A percentile compares a stretch with the other conserved stretches of the same genome.
These are phyloP conservation scores for Fusarium globosum DNA, from an alignment of 2,329 filamentous ascomycete genomes.

Conservation along the genomic window DNA sequence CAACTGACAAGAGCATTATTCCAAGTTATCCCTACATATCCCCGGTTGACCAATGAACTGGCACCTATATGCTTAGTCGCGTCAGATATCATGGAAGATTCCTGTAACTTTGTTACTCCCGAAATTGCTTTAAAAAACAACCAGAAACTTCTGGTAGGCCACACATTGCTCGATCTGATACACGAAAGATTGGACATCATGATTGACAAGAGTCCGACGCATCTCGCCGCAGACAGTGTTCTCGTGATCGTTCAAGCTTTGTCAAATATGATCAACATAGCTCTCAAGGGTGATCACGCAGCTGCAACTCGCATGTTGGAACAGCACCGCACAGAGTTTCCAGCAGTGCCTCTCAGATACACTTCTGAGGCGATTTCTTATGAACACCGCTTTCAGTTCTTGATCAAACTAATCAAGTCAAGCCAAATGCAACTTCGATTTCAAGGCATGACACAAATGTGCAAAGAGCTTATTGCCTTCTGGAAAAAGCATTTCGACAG, in stretches of 20 bases:
- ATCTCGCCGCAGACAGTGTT: slow-evolving; percentile 60
- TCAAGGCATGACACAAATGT: slow-evolving; percentile 79
- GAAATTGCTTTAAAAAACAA: slow-evolving; percentile 41
- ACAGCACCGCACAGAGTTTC: slow-evolving; percentile 45
- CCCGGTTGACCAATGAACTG: slow-evolving; percentile 60
- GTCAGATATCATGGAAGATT: slow-evolving; percentile 49
- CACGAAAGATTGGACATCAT: slow-evolving; percentile 57
- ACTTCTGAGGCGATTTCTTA: slow-evolving; percentile 64
- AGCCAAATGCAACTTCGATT: slow-evolving; percentile 93
- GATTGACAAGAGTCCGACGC: slow-evolving; percentile 67
- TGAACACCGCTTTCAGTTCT: slow-evolving; percentile 76
- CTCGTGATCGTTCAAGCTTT: slow-evolving; percentile 54
- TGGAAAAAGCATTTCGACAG: slow-evolving; percentile 69
- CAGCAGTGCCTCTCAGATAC: slow-evolving; percentile 52
- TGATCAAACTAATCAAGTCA: slow-evolving; percentile 80
- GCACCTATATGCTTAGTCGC: slow-evolving; percentile 52
- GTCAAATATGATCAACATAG: slow-evolving; percentile 56
- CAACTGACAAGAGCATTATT: slow-evolving; percentile 56
- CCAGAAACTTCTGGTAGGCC: slow-evolving; percentile 53
- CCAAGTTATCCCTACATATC: slow-evolving; percentile 56
- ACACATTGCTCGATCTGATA: slow-evolving; percentile 57
- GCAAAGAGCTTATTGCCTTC: slow-evolving; percentile 73
- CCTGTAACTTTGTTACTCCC: slow-evolving; percentile 38
- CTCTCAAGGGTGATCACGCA: slow-evolving; percentile 52
- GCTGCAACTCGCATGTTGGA: slow-evolving; percentile 48